Conservation (phyloP, 1,284 basidiomycete species). For the Trichosporon coremiiforme region DNA sequence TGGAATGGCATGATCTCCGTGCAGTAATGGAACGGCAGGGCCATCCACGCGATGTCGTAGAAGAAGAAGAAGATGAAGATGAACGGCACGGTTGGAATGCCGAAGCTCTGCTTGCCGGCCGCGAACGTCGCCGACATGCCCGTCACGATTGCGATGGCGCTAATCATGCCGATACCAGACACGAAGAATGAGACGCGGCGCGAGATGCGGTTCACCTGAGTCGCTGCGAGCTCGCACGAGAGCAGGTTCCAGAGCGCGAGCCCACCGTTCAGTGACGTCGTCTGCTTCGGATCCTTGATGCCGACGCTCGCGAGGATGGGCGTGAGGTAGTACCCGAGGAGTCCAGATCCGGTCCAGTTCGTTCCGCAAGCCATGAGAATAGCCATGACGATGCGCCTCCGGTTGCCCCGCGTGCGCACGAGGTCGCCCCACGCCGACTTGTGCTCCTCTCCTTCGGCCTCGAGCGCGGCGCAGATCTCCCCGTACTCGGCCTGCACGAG, state of each 20-base stretch:
- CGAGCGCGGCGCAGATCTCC: slow-evolving; percentile 56
- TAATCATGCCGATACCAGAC: slow-evolving; percentile 32
- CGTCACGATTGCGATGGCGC: slow-evolving; percentile 27
- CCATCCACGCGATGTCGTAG: slow-evolving; percentile 29
- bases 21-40: slow-evolving; percentile 25
- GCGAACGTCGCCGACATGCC: slow-evolving; percentile 29
- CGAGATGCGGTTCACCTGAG: slow-evolving; percentile 23
- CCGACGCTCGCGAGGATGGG: slow-evolving; percentile 39
- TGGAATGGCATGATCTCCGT: slow-evolving; percentile 29
- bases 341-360: slow-evolving; percentile 39
- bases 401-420: slow-evolving; percentile 50
- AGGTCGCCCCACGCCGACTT: slow-evolving; percentile 37
- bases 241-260: slow-evolving; percentile 32
- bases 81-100: slow-evolving; percentile 30
- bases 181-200: slow-evolving; percentile 33
- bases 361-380: slow-evolving; percentile 21
- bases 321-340: slow-evolving; percentile 40
- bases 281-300: slow-evolving; percentile 34
- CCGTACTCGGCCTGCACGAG: slow-evolving; percentile 54
- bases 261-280: slow-evolving; percentile 36
- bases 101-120: slow-evolving; percentile 24
- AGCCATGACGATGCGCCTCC: slow-evolving; percentile 53
- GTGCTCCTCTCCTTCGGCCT: slow-evolving; percentile 41
- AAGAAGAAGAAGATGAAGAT: slow-evolving; percentile 31
- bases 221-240: slow-evolving; percentile 25